phyloP scores from a whole-genome alignment of 495 filamentous ascomycete species.

The Podospora didyma region DNA sequence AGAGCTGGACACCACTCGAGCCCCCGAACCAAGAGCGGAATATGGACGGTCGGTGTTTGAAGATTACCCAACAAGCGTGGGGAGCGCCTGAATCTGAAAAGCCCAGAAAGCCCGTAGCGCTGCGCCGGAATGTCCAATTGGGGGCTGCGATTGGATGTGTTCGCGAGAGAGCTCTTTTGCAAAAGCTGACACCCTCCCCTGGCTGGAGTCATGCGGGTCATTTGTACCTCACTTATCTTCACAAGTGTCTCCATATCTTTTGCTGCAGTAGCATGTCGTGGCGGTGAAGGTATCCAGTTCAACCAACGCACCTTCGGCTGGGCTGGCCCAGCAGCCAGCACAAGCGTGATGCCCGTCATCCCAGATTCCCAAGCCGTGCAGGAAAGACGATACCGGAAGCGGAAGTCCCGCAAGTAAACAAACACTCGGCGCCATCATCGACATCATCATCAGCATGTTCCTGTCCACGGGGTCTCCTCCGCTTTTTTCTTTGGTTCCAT shows the following conservation, averaged over 20 bases:
- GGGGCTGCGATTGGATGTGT: constrained; percentile 18
- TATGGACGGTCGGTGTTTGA: constrained; percentile 2
- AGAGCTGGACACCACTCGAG: no score
- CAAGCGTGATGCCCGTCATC: constrained; percentile 2
- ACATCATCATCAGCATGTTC: not conserved
- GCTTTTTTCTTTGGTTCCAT: no score
- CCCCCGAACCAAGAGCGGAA: constrained; percentile 8
- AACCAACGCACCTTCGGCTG: not conserved
- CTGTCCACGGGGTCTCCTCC: no score
- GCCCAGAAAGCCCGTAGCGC: constrained; percentile 18
- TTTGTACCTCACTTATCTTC: not conserved
- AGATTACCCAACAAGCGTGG: constrained; percentile 6
- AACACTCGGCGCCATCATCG: constrained; percentile 17
- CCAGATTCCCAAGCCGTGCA: no score
- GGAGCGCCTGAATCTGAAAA: not conserved
- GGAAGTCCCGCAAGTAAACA: constrained; percentile 9
- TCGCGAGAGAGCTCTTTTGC: no score
- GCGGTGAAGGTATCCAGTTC: not conserved
- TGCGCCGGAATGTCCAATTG: constrained; percentile 8
- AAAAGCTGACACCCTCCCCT: constrained; percentile 9
- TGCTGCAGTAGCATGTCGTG: not conserved
- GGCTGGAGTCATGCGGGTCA: constrained; percentile 16
- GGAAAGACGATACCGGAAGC: not conserved
- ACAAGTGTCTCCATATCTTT: not conserved
- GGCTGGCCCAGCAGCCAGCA: not conserved